A percentile compares a stretch with the other conserved stretches of the same genome.
Conservation (phyloP, 192 early-diverging fungal genomes). For the Physocladia obscura region DNA sequence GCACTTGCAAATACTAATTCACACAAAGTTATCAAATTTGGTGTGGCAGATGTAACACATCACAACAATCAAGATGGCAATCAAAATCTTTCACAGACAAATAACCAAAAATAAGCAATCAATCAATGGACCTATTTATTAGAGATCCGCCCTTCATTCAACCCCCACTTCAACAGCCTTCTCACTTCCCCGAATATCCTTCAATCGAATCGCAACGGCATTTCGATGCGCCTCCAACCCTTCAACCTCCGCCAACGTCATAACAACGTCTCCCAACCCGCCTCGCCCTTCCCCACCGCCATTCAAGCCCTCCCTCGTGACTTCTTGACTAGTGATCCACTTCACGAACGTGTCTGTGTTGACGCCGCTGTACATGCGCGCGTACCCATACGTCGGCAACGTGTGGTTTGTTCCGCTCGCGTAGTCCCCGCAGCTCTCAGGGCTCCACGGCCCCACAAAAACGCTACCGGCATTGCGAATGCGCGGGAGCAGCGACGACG, state of each 20-base stretch:
- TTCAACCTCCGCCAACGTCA: slow-evolving; percentile 91
- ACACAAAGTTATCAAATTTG: too few relatives aligned
- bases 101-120: too few relatives aligned
- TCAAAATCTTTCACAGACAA: too few relatives aligned
- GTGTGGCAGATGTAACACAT: too few relatives aligned
- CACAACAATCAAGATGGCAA: too few relatives aligned
- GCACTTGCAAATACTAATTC: too few relatives aligned
- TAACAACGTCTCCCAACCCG: slow-evolving; percentile 81
- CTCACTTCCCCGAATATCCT: slow-evolving; percentile 41
- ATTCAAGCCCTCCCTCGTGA: slow-evolving; percentile 85
- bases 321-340: slow-evolving; percentile 91
- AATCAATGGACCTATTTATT: too few relatives aligned
- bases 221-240: slow-evolving; percentile 96
- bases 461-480: slow-evolving; percentile 93
- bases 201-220: slow-evolving; percentile 89
- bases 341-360: slow-evolving; percentile 96
- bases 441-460: slow-evolving; percentile 95
- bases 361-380: slow-evolving; percentile 97
- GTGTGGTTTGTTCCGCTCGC: slow-evolving; percentile 99
- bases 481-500: slow-evolving; percentile 58
- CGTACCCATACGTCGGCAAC: slow-evolving; percentile 97
- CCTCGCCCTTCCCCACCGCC: slow-evolving; percentile 74
- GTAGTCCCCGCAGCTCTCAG: slow-evolving; percentile 98
- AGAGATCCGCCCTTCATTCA: too few relatives aligned
- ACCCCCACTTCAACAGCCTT: background rate